phyloP scores from a whole-genome alignment of 2,329 filamentous ascomycete genomes.

The Beauveria sp. region DNA sequence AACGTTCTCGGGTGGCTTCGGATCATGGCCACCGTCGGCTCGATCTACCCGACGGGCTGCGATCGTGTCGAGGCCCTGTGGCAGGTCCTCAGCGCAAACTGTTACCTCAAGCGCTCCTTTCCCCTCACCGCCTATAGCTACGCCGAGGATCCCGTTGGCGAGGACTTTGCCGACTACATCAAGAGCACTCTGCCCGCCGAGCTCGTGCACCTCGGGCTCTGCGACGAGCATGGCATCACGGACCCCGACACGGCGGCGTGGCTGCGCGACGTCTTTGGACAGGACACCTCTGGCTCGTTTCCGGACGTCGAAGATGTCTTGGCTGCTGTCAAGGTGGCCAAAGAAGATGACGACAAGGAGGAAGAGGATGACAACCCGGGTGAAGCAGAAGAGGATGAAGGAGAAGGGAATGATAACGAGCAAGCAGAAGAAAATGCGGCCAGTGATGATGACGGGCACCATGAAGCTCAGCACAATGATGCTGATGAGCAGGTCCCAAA shows the following conservation, averaged over 20 bases:
- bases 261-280: not conserved
- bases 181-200: not conserved
- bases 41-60: slow-evolving; percentile 7
- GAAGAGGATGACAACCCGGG: not conserved
- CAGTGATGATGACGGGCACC: not conserved
- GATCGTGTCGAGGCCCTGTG: slow-evolving; percentile 10
- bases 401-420: not conserved
- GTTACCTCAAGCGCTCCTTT: slow-evolving; percentile 5
- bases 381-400: not conserved
- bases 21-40: not conserved
- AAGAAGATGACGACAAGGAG: not conserved
- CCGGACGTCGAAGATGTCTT: slow-evolving; percentile 2
- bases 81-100: slow-evolving; percentile 10
- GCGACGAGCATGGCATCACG: not conserved
- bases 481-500: not conserved
- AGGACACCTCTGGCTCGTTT: not conserved
- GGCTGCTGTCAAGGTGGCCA: not conserved
- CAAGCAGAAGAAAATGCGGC: not conserved
- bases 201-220: not conserved
- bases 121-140: slow-evolving; percentile 6
- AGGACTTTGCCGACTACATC: slow-evolving; percentile 8
- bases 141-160: slow-evolving; percentile 7
- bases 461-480: not conserved
- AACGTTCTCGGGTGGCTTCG: slow-evolving; percentile 1
- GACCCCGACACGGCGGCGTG: not conserved